These are phyloP conservation scores for Acorus gramineus DNA, from an alignment of 106 monocot species.

Conservation along the genomic window DNA sequence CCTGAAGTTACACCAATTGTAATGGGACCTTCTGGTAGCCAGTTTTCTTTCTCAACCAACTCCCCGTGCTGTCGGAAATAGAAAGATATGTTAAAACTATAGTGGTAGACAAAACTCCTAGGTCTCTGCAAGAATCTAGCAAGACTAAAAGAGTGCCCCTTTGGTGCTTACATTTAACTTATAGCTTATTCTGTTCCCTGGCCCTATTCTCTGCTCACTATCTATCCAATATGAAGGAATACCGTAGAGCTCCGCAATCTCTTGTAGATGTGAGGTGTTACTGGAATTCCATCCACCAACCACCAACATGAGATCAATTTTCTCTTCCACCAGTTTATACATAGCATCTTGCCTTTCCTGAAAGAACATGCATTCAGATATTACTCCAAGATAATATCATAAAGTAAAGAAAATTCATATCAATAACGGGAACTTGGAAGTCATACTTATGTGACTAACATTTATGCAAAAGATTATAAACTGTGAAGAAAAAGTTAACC, in stretches of 20 bases:
- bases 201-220: constrained; percentile 85
- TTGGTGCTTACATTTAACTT: constrained; percentile 44
- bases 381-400: no score
- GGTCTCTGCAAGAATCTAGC: no score
- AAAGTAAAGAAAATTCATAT: no score
- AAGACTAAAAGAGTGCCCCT: background rate
- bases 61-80: constrained; percentile 50
- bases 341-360: constrained; percentile 99
- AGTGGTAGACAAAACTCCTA: background rate
- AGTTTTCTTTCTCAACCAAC: constrained; percentile 70
- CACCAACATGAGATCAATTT: constrained; percentile 86
- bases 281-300: constrained; percentile 99
- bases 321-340: constrained; percentile 90
- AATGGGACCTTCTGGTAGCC: constrained; percentile 50
- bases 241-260: constrained; percentile 77
- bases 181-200: constrained; percentile 75
- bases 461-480: no score
- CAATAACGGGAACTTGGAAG: no score
- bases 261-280: constrained; percentile 96
- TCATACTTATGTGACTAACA: no score
- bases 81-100: background rate
- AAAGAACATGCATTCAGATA: background rate
- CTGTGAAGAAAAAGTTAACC: no score
- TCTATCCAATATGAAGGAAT: constrained; percentile 98
- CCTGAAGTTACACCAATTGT: constrained; percentile 78